Conservation (phyloP, 257 asterid species). For the Scutellaria baicalensis region DNA sequence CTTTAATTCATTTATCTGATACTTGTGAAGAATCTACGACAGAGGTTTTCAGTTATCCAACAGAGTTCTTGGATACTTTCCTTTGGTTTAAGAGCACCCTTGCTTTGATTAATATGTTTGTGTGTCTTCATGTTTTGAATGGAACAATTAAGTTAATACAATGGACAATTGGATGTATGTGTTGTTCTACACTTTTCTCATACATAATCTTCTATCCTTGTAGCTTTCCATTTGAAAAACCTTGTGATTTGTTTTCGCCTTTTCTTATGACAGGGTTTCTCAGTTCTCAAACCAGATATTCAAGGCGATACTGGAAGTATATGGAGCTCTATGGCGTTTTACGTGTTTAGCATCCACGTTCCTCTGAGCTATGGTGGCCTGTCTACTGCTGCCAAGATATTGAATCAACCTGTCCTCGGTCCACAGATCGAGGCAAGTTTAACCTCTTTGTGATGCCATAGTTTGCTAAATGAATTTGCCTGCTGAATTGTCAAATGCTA, state of each 20-base stretch:
- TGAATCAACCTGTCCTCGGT: conserved; percentile 48
- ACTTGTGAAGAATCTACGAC: background rate
- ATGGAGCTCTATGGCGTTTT: conserved; percentile 71
- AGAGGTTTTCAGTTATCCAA: no score
- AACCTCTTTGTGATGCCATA: background rate
- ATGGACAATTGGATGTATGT: background rate
- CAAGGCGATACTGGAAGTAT: conserved; percentile 46
- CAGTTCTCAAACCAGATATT: conserved; percentile 48
- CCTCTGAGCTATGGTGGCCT: conserved; percentile 91
- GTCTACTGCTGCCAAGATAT: conserved; percentile 47
- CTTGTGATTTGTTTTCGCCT: background rate
- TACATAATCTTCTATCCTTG: background rate
- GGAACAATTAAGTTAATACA: background rate
- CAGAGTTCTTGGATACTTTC: background rate
- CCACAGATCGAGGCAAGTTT: conserved; percentile 52
- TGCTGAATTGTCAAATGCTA: background rate
- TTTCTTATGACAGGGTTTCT: conserved; percentile 52
- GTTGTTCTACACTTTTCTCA: background rate
- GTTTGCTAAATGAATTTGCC: background rate
- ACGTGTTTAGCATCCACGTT: conserved; percentile 67
- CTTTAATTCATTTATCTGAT: background rate
- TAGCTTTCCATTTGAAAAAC: background rate
- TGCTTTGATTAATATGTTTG: background rate
- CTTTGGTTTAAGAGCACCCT: background rate
- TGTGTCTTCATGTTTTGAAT: background rate